These are phyloP conservation scores for Neurospora hispaniola DNA, from an alignment of 495 filamentous ascomycete species.

Conservation along the genomic window DNA sequence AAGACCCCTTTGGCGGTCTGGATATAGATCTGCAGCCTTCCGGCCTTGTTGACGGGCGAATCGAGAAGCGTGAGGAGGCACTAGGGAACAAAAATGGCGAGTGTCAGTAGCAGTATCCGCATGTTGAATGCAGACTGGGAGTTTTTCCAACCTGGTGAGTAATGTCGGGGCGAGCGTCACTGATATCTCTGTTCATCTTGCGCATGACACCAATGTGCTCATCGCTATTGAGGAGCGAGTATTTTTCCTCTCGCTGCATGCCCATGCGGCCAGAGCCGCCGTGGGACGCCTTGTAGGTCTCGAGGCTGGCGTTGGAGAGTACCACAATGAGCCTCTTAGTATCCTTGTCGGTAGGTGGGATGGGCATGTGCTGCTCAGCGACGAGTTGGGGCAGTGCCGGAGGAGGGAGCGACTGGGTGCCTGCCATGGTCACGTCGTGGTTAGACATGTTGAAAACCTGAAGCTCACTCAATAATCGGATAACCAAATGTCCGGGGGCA, in stretches of 20 bases:
- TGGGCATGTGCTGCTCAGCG: constrained; percentile 83
- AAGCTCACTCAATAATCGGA: not conserved
- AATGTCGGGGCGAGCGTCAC: constrained; percentile 93
- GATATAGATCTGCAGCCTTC: constrained; percentile 95
- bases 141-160: constrained; percentile 76
- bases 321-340: constrained; percentile 88
- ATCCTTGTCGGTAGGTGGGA: constrained; percentile 76
- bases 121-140: constrained; percentile 30
- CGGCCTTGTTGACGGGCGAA: constrained; percentile 96
- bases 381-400: constrained; percentile 81
- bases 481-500: not conserved
- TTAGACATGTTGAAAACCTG: constrained; percentile 13
- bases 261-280: constrained; percentile 52
- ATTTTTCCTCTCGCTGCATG: constrained; percentile 75
- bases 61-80: constrained; percentile 96
- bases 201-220: constrained; percentile 98
- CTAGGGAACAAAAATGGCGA: constrained; percentile 33
- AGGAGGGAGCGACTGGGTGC: constrained; percentile 88
- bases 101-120: constrained; percentile 23
- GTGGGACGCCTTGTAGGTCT: constrained; percentile 84
- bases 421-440: constrained; percentile 21
- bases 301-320: constrained; percentile 90
- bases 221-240: constrained; percentile 92
- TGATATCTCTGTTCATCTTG: constrained; percentile 98
- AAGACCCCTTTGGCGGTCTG: constrained; percentile 93